Evolutionary conservation across 805 yeast genomes (phyloP), one percentile per base, ranked within the genome.

Genomic region (Myxozyma neotropica): DNA sequence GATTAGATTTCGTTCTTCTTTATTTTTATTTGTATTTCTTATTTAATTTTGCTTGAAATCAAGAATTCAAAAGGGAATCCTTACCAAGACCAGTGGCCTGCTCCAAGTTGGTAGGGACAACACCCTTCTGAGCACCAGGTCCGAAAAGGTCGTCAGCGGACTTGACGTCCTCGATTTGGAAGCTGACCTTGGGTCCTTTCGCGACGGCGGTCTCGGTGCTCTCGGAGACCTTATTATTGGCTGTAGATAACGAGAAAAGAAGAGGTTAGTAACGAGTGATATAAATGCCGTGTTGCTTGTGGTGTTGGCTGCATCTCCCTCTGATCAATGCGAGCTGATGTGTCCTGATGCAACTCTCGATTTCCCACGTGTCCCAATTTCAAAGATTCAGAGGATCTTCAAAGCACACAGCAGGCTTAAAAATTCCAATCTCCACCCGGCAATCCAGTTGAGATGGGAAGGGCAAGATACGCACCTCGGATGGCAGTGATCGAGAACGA

Each of bases 51-150:
- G 24, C 2, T 23, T 5, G n/a, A 19, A 42, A 23, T 33, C 10
- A 19, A 7, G 43, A 3, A 24, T n/a, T n/a, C 35, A n/a, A n/a
- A 35, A 10, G 31, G 4, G 24, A 17, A n/a, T 26, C 57, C 63
- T 4, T 57, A 59, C 63, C 63, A 73, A 93, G 81, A 88, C 99
- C 99, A 53, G 99, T 94, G 71, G 97, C 91, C 81, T 93, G 98
- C 72, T 94, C 97, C 68, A 89, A 74, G 76, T 92, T 96, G 62
- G 96, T 85, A 75, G 98, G 97, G 73, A 94, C 86, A 52, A 86
- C 80, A 68, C 93, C 96, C 69, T 83, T 81, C 68, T 80, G 77
- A 67, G 96, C 96, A 83, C 97, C 98, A 57, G 88, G 85, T 76
- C 97, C 97, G 69, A 91, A 83, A 75, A 93, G 83, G 57, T 90